Evolutionary conservation across 148 eudicot species (phyloP).

Genomic region (Rhododendron williamsianum): DNA sequence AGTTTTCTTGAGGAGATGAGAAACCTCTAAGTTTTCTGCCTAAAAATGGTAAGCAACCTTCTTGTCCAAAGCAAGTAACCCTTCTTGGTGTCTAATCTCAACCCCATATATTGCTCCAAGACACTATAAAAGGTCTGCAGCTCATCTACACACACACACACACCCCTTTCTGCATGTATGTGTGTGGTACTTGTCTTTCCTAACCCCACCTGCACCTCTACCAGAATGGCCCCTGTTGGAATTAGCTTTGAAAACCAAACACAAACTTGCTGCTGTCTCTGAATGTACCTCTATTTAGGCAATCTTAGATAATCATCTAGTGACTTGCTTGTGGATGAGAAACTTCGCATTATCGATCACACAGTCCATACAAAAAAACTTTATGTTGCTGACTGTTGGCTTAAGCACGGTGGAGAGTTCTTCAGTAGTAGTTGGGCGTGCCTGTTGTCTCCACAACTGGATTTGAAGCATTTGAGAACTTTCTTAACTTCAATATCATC

Average conservation of each 20-base stretch:
- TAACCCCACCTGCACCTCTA: not conserved
- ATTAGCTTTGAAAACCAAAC: slow-evolving; percentile 4
- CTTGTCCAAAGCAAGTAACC: not conserved
- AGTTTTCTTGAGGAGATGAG: not conserved
- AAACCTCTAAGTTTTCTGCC: not conserved
- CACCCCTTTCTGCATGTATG: not conserved
- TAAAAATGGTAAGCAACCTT: not conserved
- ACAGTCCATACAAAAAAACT: not conserved
- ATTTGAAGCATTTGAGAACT: not conserved
- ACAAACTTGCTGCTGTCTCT: not conserved
- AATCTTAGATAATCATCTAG: not conserved
- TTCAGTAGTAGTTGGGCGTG: not conserved
- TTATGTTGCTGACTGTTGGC: not conserved
- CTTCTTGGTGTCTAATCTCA: not conserved
- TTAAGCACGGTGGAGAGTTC: not conserved
- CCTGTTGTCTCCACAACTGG: not conserved
- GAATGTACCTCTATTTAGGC: not conserved
- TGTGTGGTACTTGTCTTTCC: slow-evolving; percentile 1
- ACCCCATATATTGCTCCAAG: not conserved
- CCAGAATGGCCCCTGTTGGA: not conserved
- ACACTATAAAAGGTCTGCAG: not conserved
- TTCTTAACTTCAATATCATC: not conserved
- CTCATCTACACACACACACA: not conserved
- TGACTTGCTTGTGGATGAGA: not conserved
- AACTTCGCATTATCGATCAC: not conserved